Base-by-base conservation (phyloP, 2,329 filamentous ascomycete species). In the Talaromyces amestolkiae region DNA sequence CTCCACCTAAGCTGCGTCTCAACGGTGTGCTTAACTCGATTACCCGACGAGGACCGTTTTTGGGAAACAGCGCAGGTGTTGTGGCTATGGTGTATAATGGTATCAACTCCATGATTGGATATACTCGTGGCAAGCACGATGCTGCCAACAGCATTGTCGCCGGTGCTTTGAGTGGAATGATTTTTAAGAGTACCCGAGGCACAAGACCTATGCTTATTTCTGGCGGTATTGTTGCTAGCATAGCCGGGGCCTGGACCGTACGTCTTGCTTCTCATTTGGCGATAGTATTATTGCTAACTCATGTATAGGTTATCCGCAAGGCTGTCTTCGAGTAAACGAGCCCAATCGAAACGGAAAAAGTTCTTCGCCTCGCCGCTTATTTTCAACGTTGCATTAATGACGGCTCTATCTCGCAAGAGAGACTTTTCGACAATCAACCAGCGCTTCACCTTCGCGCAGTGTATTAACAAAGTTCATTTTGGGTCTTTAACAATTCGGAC, bases 11-110 rank as follows among this genome's bases (percentile, higher is more conserved):
- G 84, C 85, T 99, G 78, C 89, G 93, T 68, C 84, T 99, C 69
- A 99, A 99, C 84, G 91, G 91, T 67, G 92, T 96, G 24, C 87
- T 99, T 70, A 99, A 99, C 83, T 92, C 93, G 65, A 88, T 99
- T 68, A 99, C 95, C 66, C 83, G 95, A 74, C 85, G 95, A 78
- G 95, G 95, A 3, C 95, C 95, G 13, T 99, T 97, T 81, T 80
- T 99, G 71, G 95, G 95, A 51, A 99, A 99, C 83, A 96, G 92
- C 37, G 94, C 94, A 1, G 95, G 93, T 75, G 94, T 98, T 39
- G 89, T 99, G 63, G 95, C 96, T 39, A 93, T 99, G 84, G 88
- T 93, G 62, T 99, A 99, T 82, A 99, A 98, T 81, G 91, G 91
- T 64, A 84, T 95, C 78, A 97, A 96, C 82, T 95, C 91, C 37